Base-by-base conservation (phyloP, 192 early-diverging fungal genomes). In the Podila minutissima region DNA sequence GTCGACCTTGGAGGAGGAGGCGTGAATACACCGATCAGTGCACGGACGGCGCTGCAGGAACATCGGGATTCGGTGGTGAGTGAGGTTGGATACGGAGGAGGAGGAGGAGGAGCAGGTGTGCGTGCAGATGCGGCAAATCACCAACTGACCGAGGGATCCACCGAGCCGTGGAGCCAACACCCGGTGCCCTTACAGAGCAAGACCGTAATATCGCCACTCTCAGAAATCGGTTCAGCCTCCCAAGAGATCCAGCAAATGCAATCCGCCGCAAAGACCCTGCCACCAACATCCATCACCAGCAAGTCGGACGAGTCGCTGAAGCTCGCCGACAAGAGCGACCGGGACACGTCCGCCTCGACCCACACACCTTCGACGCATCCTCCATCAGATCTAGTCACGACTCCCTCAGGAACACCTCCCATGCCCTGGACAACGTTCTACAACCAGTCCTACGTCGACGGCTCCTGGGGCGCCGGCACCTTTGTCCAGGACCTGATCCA, bases 381-480 rank as follows among this genome's bases (percentile, higher is more conserved):
- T 46, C 41, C 41, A 12, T 46, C 41, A 17, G 41, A 17, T 46
- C 15, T 46, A 2, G 41, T 17, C 41, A 46, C 41, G 3, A 17
- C 41, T 15, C 12, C 13, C 15, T 15, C 41, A 4, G 59, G 19
- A 17, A 15, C 50, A 55, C 0, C 50, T 57, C 0, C 65, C 22
- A 15, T 11, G 4, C 33, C 59, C 5, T 22, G 41, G 49, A 32
- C 58, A 20, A 46, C 26, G 12, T 59, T 51, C 15, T 75, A 75
- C 46, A 75, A 75, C 26, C 74, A 75, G 22, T 50, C 74, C 0
- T 69, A 75, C 19, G 74, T 69, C 26, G 74, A 75, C 9, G 74
- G 74, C 17, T 69, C 74, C 17, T 75, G 74, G 67, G 74, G 74
- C 12, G 74, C 74, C 10, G 74, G 67, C 8, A 69, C 74, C 19